A percentile compares a stretch with the other conserved stretches of the same genome.
Conservation (phyloP, 768 basidiomycete species). For the Candolleomyces aberdarensis region DNA sequence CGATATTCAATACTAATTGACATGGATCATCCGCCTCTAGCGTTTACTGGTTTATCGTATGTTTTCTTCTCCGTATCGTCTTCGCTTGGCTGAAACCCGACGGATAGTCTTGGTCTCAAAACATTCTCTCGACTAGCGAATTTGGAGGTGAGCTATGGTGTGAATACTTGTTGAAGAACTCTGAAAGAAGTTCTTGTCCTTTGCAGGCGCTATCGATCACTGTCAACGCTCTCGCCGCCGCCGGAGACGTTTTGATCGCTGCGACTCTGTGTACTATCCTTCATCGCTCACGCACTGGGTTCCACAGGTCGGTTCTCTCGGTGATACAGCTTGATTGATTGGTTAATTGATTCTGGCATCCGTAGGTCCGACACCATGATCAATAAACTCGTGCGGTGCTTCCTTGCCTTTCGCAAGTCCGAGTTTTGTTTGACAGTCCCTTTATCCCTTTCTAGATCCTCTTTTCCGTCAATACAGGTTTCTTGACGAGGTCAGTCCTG, state of each 20-base stretch:
- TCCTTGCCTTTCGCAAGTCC: neutral
- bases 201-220: constrained; percentile 35
- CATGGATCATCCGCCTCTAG: neutral
- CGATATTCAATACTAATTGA: neutral
- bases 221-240: constrained; percentile 44
- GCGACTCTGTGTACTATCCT: constrained; percentile 38
- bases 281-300: constrained; percentile 45
- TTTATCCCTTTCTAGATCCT: constrained; percentile 28
- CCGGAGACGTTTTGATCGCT: constrained; percentile 47
- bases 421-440: neutral
- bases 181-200: neutral
- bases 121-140: neutral
- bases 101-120: neutral
- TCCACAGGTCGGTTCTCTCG: constrained; percentile 30
- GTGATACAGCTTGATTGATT: neutral
- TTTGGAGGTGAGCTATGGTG: neutral
- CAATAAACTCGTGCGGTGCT: constrained; percentile 33
- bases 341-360: neutral
- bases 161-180: neutral
- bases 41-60: constrained; percentile 33
- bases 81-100: neutral
- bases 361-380: constrained; percentile 45
- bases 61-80: constrained; percentile 9
- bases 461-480: constrained; percentile 43
- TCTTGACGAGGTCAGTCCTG: constrained; percentile 32